Conservation (phyloP, 345 rosid species). For the Passiflora organensis region DNA sequence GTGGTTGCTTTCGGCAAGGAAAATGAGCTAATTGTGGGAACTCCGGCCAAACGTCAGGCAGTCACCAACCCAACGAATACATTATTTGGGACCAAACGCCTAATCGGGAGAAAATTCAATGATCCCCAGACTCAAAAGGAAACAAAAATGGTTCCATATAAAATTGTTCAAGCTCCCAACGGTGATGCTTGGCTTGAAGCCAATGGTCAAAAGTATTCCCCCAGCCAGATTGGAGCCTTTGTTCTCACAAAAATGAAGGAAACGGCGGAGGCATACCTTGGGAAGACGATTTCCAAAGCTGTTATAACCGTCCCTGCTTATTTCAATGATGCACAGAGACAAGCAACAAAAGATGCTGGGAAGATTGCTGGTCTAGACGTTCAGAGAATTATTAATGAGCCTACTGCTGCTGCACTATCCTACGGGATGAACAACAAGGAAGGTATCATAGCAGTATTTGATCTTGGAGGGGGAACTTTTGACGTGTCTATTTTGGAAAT, state of each 20-base stretch:
- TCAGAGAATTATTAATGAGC: constrained; percentile 84
- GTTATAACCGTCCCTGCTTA: constrained; percentile 91
- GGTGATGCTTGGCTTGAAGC: constrained; percentile 97
- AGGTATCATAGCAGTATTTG: constrained; percentile 88
- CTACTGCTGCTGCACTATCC: constrained; percentile 92
- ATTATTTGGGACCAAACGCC: constrained; percentile 66
- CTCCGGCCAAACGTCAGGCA: constrained; percentile 93
- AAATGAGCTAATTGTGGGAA: constrained; percentile 75
- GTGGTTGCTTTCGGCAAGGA: constrained; percentile 77
- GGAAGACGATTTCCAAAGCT: constrained; percentile 63
- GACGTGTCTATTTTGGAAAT: constrained; percentile 86
- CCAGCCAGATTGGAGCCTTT: constrained; percentile 84
- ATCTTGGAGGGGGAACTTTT: constrained; percentile 91
- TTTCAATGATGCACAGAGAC: constrained; percentile 94
- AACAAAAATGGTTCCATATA: constrained; percentile 84
- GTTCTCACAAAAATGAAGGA: constrained; percentile 84
- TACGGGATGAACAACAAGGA: constrained; percentile 92
- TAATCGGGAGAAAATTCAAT: constrained; percentile 72
- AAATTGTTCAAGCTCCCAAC: constrained; percentile 79
- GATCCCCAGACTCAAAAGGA: constrained; percentile 81
- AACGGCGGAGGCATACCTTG: constrained; percentile 81
- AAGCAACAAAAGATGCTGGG: constrained; percentile 96
- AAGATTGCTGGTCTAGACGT: constrained; percentile 88
- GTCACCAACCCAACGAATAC: constrained; percentile 88
- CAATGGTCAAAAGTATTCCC: constrained; percentile 77